These are phyloP conservation scores for Albifimbria verrucaria DNA, from an alignment of 2,329 filamentous ascomycete genomes.

Conservation along the genomic window DNA sequence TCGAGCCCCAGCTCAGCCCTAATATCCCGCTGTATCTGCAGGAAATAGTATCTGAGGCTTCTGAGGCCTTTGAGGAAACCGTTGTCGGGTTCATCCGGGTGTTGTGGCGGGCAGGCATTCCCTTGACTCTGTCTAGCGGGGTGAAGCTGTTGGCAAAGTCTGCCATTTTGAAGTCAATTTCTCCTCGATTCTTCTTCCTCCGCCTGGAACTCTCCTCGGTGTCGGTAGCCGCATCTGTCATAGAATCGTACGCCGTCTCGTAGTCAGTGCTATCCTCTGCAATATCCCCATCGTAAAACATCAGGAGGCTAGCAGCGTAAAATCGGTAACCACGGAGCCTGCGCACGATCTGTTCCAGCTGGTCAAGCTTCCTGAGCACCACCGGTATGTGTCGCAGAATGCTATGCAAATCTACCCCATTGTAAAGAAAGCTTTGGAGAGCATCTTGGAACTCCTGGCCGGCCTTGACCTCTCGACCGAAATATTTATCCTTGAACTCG, in stretches of 20 bases:
- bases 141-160: slow-evolving; percentile 98
- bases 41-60: slow-evolving; percentile 78
- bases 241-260: slow-evolving; percentile 53
- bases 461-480: slow-evolving; percentile 81
- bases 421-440: slow-evolving; percentile 84
- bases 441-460: slow-evolving; percentile 87
- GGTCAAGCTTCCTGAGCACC: slow-evolving; percentile 77
- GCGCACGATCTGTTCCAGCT: slow-evolving; percentile 79
- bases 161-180: slow-evolving; percentile 93
- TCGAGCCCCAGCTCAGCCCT: slow-evolving; percentile 48
- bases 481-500: slow-evolving; percentile 98
- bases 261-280: slow-evolving; percentile 44
- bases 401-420: slow-evolving; percentile 77
- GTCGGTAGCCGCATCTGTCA: slow-evolving; percentile 57
- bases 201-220: slow-evolving; percentile 50
- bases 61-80: slow-evolving; percentile 85
- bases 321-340: slow-evolving; percentile 83
- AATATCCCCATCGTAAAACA: slow-evolving; percentile 90
- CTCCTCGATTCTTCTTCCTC: slow-evolving; percentile 47
- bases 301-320: slow-evolving; percentile 89
- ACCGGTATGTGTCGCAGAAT: slow-evolving; percentile 84
- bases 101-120: slow-evolving; percentile 73
- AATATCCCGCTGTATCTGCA: slow-evolving; percentile 80
- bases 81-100: slow-evolving; percentile 77
- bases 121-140: slow-evolving; percentile 67